Base-by-base conservation (phyloP, 176 grass and related monocot species). In the Oryza rufipogon region DNA sequence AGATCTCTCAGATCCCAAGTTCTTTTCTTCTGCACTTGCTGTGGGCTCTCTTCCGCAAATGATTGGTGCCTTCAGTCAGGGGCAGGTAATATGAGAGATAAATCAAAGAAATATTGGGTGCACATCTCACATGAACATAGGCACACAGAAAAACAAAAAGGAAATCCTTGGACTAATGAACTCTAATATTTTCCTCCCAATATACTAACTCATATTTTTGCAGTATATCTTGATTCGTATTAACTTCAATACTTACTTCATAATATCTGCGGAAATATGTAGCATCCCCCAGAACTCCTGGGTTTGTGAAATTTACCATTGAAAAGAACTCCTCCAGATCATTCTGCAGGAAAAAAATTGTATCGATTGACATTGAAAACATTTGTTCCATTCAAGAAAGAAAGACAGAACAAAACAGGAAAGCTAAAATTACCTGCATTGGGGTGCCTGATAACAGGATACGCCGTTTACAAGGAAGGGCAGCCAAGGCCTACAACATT, bases 281-380 rank as follows among this genome's bases (percentile, higher is more conserved):
- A 26, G 81, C 91, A 74, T 95, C 91, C 66, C 93, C 93, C 54
- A 98, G 76, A 90, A 95, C 71, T 78, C 93, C 96, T 90, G 93
- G 89, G 87, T 98, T 98, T 78, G 96, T 98, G 84, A 98, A 98
- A 83, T 98, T 95, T 66, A 94, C 93, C 96, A 98, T 95, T 75
- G 96, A 81, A 91, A 95, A 98, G 60, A 98, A 98, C 79, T 98
- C 96, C 82, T 95, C 96, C 44, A 98, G 49, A 93, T 98, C 96
- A 94, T 98, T 98, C 96, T 98, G 87, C 78, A 39, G 6, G 30
- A 84, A 64, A 65, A 36, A 76, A 82, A 89, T 23, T 25, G n/a
- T 71, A 63, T 70, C n/a, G 19, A 38, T 33, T 64, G 71, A 88
- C 28, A 16, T 73, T 60, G 63, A 71, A 86, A 78, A 63, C 20